phyloP scores from a whole-genome alignment of 305 asterid genomes.

The Fraxinus dipetala region DNA sequence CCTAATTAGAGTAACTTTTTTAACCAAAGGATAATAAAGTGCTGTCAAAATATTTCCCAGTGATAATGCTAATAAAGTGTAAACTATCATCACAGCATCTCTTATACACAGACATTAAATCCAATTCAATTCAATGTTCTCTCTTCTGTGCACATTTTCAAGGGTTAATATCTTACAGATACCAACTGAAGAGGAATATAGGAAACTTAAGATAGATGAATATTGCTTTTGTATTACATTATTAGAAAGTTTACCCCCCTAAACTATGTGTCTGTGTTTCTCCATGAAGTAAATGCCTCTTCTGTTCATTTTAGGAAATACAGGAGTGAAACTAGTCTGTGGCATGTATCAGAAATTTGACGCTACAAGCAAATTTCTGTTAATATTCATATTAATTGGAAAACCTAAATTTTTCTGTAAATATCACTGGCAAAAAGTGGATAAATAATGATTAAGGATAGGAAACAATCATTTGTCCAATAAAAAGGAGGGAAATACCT shows the following conservation, averaged over 20 bases:
- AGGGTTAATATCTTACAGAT: neutral
- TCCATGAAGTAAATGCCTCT: neutral
- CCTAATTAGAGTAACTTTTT: neutral
- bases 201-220: neutral
- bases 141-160: neutral
- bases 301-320: neutral
- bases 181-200: neutral
- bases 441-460: constrained; percentile 15
- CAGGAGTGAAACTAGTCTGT: neutral
- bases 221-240: neutral
- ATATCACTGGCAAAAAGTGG: constrained; percentile 5
- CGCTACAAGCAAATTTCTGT: neutral
- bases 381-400: neutral
- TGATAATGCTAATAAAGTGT: neutral
- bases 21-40: neutral
- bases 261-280: neutral
- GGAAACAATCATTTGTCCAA: constrained; percentile 7
- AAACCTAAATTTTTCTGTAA: neutral
- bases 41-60: neutral
- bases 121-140: neutral
- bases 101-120: neutral
- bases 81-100: neutral
- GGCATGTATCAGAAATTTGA: neutral
- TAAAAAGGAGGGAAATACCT: constrained; percentile 57
- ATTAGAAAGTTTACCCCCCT: neutral